Base-by-base conservation (phyloP, 2,329 filamentous ascomycete genomes). In the Aspergillus novofumigatus region DNA sequence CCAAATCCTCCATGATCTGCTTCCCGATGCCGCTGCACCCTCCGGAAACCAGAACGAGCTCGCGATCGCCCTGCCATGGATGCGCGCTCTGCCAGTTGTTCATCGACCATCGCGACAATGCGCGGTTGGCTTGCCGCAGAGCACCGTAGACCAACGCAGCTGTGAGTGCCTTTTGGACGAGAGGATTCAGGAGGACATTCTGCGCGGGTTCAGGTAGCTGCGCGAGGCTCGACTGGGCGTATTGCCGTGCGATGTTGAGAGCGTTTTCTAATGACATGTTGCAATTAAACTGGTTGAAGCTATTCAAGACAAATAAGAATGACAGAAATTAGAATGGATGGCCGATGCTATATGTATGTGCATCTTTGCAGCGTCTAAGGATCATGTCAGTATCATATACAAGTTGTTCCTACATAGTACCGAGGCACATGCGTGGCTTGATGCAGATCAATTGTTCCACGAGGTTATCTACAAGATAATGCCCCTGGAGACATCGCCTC, bases 11-110 rank as follows among this genome's bases (percentile, higher is more conserved):
- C 62, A 72, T 66, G 53, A 75, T 64, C 54, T 74, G 68, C 55
- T 72, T 72, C 41, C 74, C 74, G 32, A 76, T 76, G 3, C 73
- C 74, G 49, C 70, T 71, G 58, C 67, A 69, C 6, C 74, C 74
- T 7, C 74, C 74, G 0, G 72, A 73, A 20, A 76, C 9, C 4
- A 76, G 63, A 5, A 75, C 67, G 20, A 76, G 54, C 60, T 76
- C 74, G 26, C 61, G 62, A 10, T 59, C 50, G 1, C 61, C 26
- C 11, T 66, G 51, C 69, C 69, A 74, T 29, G 58, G 63, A 3
- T 63, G 56, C 5, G 60, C 62, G 51, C 55, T 25, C 17, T 62
- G 60, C 64, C 70, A 73, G 42, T 72, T 73, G 53, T 75, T 72
- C 0, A 67, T 32, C 0, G 64, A 57, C 66, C 69, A 66, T 51